A percentile compares a stretch with the other conserved stretches of the same genome.
Evolutionary conservation across 257 asterid genomes (phyloP).

Genomic region (Fraxinus excelsior): DNA sequence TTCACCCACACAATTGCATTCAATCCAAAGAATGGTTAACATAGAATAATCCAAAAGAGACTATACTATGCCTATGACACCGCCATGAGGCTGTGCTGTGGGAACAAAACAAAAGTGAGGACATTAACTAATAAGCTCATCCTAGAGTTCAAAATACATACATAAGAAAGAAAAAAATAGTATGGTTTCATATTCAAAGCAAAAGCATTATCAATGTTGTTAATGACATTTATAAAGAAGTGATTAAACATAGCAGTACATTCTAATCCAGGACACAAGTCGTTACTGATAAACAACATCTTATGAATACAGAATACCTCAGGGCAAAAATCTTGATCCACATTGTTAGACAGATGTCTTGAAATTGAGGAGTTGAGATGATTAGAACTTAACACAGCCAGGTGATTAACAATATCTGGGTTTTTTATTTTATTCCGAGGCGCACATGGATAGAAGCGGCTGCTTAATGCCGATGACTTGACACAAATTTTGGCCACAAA

Average conservation of each 20-base stretch:
- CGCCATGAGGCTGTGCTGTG: neutral
- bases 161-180: neutral
- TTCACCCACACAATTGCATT: neutral
- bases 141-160: neutral
- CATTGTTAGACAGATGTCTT: constrained; percentile 38
- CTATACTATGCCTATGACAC: neutral
- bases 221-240: neutral
- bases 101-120: neutral
- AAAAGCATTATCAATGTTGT: neutral
- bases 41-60: neutral
- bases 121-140: constrained; percentile 4
- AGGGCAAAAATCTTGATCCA: constrained; percentile 50
- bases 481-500: constrained; percentile 84
- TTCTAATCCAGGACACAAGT: neutral
- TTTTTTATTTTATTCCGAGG: constrained; percentile 33
- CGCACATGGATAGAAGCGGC: constrained; percentile 81
- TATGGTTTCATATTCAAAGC: neutral
- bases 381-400: constrained; percentile 29
- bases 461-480: constrained; percentile 72
- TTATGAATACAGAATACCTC: constrained; percentile 65
- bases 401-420: constrained; percentile 22
- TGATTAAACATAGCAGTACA: neutral
- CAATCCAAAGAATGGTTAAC: neutral
- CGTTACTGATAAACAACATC: neutral
- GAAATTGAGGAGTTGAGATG: constrained; percentile 49